Conservation (phyloP, 345 rosid species). For the Rhodomyrtus tomentosa region DNA sequence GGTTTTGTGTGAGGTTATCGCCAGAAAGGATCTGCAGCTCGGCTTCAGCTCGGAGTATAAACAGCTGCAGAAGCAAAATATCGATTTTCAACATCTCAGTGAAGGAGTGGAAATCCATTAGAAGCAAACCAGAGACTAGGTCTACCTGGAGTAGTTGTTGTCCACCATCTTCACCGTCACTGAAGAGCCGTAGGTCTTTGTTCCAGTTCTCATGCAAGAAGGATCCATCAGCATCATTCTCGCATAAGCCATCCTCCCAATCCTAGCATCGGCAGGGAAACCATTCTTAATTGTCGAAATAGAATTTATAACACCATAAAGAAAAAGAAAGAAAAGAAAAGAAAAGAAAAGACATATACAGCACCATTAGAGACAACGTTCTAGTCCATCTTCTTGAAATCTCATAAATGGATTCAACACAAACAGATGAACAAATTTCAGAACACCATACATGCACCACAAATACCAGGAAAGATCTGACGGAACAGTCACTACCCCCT, state of each 20-base stretch:
- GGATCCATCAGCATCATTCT: conserved; percentile 83
- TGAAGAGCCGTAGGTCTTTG: conserved; percentile 66
- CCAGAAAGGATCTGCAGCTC: conserved; percentile 63
- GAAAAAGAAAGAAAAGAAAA: not conserved
- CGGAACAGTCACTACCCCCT: too few species aligned
- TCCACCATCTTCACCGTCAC: conserved; percentile 77
- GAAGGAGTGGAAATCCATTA: not conserved
- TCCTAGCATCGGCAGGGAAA: conserved; percentile 30
- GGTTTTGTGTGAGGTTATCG: conserved; percentile 22
- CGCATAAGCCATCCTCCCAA: conserved; percentile 91
- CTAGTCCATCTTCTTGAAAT: not conserved
- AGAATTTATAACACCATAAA: not conserved
- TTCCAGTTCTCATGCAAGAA: conserved; percentile 89
- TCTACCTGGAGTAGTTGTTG: conserved; percentile 79
- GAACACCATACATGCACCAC: not conserved
- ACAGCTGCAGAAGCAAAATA: conserved; percentile 48
- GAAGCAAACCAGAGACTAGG: not conserved
- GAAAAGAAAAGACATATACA: not conserved
- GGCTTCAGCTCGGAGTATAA: conserved; percentile 74
- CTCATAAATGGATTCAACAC: not conserved
- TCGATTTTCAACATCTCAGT: not conserved
- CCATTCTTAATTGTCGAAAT: not conserved
- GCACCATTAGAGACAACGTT: not conserved
- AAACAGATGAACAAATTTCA: not conserved
- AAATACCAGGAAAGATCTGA: not conserved